Conservation (phyloP, 768 basidiomycete species). For the Trametes punicea region DNA sequence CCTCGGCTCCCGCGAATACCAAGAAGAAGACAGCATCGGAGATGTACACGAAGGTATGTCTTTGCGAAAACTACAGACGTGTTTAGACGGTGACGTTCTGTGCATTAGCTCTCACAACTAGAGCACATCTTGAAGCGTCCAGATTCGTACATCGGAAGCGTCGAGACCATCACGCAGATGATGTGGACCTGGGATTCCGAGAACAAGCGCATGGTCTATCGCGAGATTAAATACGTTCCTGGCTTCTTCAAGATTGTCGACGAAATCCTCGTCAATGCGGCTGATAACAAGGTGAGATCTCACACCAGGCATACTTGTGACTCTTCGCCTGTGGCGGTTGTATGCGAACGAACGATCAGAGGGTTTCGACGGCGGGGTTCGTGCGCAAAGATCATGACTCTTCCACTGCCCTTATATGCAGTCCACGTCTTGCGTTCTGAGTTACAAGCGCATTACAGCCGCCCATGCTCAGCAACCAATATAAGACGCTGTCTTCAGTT, state of each 20-base stretch:
- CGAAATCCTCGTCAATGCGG: conserved; percentile 98
- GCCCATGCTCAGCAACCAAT: too few relatives aligned
- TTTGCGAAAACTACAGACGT: neutral
- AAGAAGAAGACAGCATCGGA: conserved; percentile 91
- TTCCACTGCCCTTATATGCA: too few relatives aligned
- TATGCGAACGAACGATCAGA: too few relatives aligned
- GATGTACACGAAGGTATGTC: conserved; percentile 79
- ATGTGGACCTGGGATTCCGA: conserved; percentile 96
- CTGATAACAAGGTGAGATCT: conserved; percentile 87
- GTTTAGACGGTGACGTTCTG: conserved; percentile 4
- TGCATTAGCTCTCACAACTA: conserved; percentile 78
- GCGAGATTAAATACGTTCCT: conserved; percentile 88
- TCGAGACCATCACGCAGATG: conserved; percentile 78
- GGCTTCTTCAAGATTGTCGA: conserved; percentile 99
- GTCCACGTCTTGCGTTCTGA: too few relatives aligned
- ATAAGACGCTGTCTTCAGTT: too few relatives aligned
- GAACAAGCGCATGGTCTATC: conserved; percentile 76
- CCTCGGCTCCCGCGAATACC: conserved; percentile 31
- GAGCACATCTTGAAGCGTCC: conserved; percentile 93
- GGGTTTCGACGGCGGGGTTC: too few relatives aligned
- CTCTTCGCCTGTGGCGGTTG: neutral
- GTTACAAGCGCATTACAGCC: too few relatives aligned
- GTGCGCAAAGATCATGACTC: too few relatives aligned
- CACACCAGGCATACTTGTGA: neutral
- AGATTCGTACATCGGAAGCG: conserved; percentile 95